Evolutionary conservation across 805 yeast species (phyloP).

Genomic region (Ogataea dorogensis): DNA sequence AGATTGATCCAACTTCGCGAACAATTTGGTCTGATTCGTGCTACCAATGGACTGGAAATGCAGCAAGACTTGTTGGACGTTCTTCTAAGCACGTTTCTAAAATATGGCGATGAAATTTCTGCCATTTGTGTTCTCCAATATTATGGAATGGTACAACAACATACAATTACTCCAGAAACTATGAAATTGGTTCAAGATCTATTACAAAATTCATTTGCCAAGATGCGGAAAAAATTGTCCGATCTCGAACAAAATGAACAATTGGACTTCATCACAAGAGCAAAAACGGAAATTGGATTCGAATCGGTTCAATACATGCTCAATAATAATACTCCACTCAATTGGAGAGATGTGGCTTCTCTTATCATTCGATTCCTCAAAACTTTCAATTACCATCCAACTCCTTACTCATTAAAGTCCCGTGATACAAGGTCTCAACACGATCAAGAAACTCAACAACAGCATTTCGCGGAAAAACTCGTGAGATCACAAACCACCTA

Average conservation of each 20-base stretch:
- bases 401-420: conserved; percentile 21
- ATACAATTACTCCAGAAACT: conserved; percentile 13
- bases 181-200: conserved; percentile 20
- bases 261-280: conserved; percentile 11
- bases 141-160: conserved; percentile 22
- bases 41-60: conserved; percentile 17
- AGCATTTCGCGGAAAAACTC: conserved; percentile 13
- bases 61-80: conserved; percentile 19
- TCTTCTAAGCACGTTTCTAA: conserved; percentile 23
- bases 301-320: conserved; percentile 14
- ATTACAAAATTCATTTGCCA: conserved; percentile 22
- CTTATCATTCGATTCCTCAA: conserved; percentile 22
- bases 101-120: conserved; percentile 27
- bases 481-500: conserved; percentile 13
- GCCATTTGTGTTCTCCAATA: conserved; percentile 27
- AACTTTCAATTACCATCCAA: conserved; percentile 24
- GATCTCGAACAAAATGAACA: conserved; percentile 9
- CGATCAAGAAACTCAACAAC: conserved; percentile 4
- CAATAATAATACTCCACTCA: conserved; percentile 9
- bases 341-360: conserved; percentile 26
- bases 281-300: conserved; percentile 22
- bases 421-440: too few species aligned
- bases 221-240: conserved; percentile 23
- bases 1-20: conserved; percentile 18
- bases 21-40: conserved; percentile 19